These are phyloP conservation scores for Pochonia chlamydosporia DNA, from an alignment of 2,329 filamentous ascomycete genomes.

Conservation along the genomic window DNA sequence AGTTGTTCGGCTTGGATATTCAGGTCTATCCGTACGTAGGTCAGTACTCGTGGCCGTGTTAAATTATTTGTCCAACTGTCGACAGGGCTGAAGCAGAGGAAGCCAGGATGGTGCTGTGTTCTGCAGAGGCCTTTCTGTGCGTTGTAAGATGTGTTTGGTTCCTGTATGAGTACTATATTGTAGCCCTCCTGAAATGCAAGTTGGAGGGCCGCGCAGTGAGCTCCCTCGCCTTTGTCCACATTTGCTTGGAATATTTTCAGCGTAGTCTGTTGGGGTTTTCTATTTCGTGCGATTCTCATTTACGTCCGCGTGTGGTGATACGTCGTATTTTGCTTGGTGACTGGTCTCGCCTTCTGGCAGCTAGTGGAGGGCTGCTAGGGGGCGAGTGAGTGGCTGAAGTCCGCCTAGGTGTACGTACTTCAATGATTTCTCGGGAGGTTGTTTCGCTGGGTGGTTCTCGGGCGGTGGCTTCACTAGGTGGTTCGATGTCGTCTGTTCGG, in stretches of 20 bases:
- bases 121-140: not conserved
- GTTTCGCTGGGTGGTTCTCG: too few species aligned
- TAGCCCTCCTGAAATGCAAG: not conserved
- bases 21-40: not conserved
- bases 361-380: not conserved
- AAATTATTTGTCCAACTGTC: not conserved
- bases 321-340: not conserved
- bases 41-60: not conserved
- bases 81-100: not conserved
- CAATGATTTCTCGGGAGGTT: too few species aligned
- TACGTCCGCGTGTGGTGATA: not conserved
- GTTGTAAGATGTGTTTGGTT: not conserved
- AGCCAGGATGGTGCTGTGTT: not conserved
- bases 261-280: not conserved
- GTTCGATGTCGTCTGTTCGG: not conserved
- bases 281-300: not conserved
- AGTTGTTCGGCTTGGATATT: too few species aligned
- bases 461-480: not conserved
- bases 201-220: not conserved
- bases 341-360: not conserved
- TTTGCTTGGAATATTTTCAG: not conserved
- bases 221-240: not conserved
- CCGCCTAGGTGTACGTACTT: not conserved
- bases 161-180: not conserved
- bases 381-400: not conserved